Evolutionary conservation across 2,329 filamentous ascomycete genomes (phyloP), one percentile per base, ranked within the genome.

Genomic region (Cadophora luteo-olivacea): DNA sequence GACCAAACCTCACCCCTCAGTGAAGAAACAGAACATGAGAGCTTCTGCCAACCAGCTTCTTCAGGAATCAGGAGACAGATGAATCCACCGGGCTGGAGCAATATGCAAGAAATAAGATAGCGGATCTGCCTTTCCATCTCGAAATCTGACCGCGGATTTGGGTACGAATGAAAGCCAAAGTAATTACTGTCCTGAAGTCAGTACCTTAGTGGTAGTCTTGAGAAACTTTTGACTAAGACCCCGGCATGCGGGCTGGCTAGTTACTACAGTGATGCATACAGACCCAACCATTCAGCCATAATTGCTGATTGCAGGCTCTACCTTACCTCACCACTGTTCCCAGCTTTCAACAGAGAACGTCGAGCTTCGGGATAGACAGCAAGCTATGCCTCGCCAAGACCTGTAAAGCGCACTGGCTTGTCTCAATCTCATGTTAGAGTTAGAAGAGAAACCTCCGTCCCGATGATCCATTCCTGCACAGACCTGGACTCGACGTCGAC

Each of bases 1-100:
- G 24, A 70, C 22, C 11, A 61, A 61, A 66, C 55, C 64, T 63
- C 58, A 62, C 45, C 22, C 38, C 61, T 24, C 36, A 25, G 38
- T 36, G 33, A 25, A 29, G 22, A 54, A 8, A 32, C 51, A 29
- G 22, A 16, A 22, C 5, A 22, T 8, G 22, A 49, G 19, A 49
- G 6, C 45, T 49, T 19, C 19, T 49, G 45, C 22, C 6, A 5
- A 49, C 29, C 19, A 49, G 45, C n/a, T 49, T 49, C 1, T 4
- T n/a, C 19, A 49, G n/a, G 45, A 14, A 19, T n/a, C 19, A 49
- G n/a, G 45, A 14, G 45, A 22, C 6, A 49, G 45, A 49, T 22
- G n/a, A 49, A 19, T 3, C 45, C n/a, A 49, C n/a, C 45, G 7
- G 6, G 45, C 6, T 9, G 45, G n/a, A 22, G 11, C 48, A n/a